Conservation (phyloP, 495 filamentous ascomycete species). For the Tetracladium marchalianum region DNA sequence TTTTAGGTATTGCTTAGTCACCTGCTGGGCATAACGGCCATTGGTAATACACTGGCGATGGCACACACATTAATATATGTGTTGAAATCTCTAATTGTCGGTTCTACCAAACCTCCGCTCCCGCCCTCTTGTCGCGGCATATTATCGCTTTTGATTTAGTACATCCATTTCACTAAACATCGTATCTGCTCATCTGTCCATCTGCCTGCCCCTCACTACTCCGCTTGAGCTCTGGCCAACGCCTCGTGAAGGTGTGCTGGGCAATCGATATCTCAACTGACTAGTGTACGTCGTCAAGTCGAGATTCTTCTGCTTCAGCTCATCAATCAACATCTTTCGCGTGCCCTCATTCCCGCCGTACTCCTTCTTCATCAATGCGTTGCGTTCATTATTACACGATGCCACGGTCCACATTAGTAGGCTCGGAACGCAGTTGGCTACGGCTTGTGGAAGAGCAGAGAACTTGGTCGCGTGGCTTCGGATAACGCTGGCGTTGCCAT, state of each 20-base stretch:
- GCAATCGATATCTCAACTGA: slow-evolving; percentile 82
- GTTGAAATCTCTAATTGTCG: too few species aligned
- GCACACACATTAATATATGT: too few species aligned
- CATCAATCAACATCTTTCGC: slow-evolving; percentile 50
- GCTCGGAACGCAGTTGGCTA: slow-evolving; percentile 79
- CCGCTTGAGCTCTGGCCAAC: slow-evolving; percentile 64
- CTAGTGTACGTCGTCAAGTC: slow-evolving; percentile 93
- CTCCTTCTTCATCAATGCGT: slow-evolving; percentile 48
- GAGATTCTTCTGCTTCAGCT: slow-evolving; percentile 65
- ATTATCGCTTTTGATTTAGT: too few species aligned
- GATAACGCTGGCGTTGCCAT: slow-evolving; percentile 61
- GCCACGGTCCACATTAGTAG: slow-evolving; percentile 88
- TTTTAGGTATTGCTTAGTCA: too few species aligned
- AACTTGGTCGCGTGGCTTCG: slow-evolving; percentile 69
- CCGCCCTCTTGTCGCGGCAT: neutral
- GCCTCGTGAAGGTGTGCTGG: slow-evolving; percentile 64
- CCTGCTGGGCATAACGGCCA: too few species aligned
- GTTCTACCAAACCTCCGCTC: neutral
- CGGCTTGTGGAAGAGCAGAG: slow-evolving; percentile 57
- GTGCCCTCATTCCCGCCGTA: slow-evolving; percentile 68
- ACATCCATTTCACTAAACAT: neutral
- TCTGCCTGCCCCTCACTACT: slow-evolving; percentile 26
- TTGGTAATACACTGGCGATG: too few species aligned
- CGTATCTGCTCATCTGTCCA: neutral
- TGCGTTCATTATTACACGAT: slow-evolving; percentile 67